Base-by-base conservation (phyloP, 2,329 filamentous ascomycete species). In the Pezicula neosporulosa region DNA sequence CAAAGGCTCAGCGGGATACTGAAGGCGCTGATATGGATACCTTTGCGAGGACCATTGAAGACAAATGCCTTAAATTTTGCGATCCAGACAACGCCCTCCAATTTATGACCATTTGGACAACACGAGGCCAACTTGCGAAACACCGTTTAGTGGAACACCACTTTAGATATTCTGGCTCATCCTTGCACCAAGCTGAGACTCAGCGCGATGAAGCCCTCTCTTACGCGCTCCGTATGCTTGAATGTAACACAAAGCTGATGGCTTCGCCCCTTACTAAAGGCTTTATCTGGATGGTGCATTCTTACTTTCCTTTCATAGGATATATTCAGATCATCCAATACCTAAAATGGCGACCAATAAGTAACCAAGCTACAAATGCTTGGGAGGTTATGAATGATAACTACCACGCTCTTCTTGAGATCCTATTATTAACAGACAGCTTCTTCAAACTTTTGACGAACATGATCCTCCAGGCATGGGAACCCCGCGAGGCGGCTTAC, bases 61-160 rank as follows among this genome's bases (percentile, higher is more conserved):
- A 68, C 33, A 72, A 70, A 46, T 74, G 69, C 52, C 62, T 76
- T 15, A 63, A 66, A n/a, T 70, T 68, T 51, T 73, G 70, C 58
- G 68, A 75, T 53, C 64, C 68, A 7, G 60, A 68, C 1, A 66
- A 66, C 9, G 69, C 70, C 6, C 46, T 73, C 1, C 72, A 75
- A 41, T 49, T 56, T 60, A 51, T 65, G 52, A 64, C 63, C 1
- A 62, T 63, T n/a, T 66, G 62, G 59, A 59, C 49, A 27, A 49
- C 56, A 9, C 54, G 60, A 56, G 52, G 35, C 30, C 52, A 49
- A 38, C 42, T 65, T 49, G 58, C 60, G 16, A 66, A 61, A 52
- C 60, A 55, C 37, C 60, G 60, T 35, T 55, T 67, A 1, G 37
- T 63, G 36, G 64, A 63, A 47, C 52, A 66, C 44, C 57, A 64